These are phyloP conservation scores for Ceratocystis colombiana DNA, from an alignment of 2,329 filamentous ascomycete genomes.

Conservation along the genomic window DNA sequence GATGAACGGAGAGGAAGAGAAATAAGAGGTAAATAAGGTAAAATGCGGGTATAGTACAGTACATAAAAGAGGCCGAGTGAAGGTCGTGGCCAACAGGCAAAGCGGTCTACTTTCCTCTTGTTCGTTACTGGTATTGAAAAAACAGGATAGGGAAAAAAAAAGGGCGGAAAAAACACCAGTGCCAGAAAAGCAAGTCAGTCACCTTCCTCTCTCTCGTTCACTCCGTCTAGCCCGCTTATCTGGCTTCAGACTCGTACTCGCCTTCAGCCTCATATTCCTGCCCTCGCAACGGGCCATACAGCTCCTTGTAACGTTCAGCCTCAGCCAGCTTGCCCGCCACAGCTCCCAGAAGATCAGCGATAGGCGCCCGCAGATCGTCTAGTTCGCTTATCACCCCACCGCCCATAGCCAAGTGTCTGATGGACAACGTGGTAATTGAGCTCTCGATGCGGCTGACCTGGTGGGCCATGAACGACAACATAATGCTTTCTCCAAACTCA, in stretches of 20 bases:
- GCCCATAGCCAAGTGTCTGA: slow-evolving; percentile 70
- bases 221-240: not conserved
- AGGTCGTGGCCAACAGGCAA: not conserved
- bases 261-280: not conserved
- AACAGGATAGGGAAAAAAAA: not conserved
- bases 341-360: slow-evolving; percentile 57
- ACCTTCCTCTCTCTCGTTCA: no score
- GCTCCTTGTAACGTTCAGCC: slow-evolving; percentile 50
- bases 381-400: slow-evolving; percentile 52
- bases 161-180: not conserved
- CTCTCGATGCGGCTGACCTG: slow-evolving; percentile 84
- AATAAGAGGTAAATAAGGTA: not conserved
- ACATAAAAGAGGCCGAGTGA: not conserved
- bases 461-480: slow-evolving; percentile 85
- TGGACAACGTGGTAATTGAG: slow-evolving; percentile 65
- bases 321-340: slow-evolving; percentile 54
- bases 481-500: slow-evolving; percentile 77
- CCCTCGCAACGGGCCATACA: slow-evolving; percentile 38
- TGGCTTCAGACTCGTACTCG: not conserved
- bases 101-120: not conserved
- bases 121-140: not conserved
- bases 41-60: not conserved
- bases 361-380: slow-evolving; percentile 65
- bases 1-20: not conserved
- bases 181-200: not conserved